Evolutionary conservation across 208 protist genomes (phyloP).

Genomic region (Naegleria gruberi): DNA sequence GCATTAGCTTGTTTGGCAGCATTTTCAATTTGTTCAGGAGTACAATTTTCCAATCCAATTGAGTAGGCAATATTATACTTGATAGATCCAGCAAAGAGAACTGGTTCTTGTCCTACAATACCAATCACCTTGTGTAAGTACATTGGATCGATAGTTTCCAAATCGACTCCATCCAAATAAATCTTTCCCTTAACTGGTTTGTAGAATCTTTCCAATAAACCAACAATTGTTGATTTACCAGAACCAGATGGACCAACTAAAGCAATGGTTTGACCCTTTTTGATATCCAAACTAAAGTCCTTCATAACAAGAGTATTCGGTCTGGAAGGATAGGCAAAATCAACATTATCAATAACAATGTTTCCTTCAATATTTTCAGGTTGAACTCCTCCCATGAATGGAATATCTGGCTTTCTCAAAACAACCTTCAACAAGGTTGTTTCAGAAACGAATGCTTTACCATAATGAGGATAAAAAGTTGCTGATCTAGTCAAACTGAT

Average conservation of each 20-base stretch:
- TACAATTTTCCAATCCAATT: background rate
- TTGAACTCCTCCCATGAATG: background rate
- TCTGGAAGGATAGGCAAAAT: background rate
- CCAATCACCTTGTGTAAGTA: background rate
- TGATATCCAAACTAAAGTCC: background rate
- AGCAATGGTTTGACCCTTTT: background rate
- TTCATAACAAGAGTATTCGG: background rate
- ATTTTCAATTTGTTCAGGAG: background rate
- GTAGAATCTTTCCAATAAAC: conserved; percentile 5
- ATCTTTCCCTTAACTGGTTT: background rate
- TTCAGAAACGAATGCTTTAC: background rate
- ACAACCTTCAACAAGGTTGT: background rate
- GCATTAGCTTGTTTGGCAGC: conserved; percentile 58
- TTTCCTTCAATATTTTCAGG: background rate
- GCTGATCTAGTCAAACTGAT: background rate
- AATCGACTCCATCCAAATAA: background rate
- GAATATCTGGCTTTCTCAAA: background rate
- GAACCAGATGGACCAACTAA: background rate
- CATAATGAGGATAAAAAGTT: background rate
- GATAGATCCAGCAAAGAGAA: background rate
- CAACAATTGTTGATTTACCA: background rate
- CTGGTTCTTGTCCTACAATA: conserved; percentile 7
- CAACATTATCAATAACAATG: background rate
- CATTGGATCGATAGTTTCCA: background rate
- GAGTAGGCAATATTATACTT: background rate